Evolutionary conservation across 2,329 filamentous ascomycete species (phyloP), one percentile per base, ranked within the genome.

Genomic region (Xylaria arbuscula): DNA sequence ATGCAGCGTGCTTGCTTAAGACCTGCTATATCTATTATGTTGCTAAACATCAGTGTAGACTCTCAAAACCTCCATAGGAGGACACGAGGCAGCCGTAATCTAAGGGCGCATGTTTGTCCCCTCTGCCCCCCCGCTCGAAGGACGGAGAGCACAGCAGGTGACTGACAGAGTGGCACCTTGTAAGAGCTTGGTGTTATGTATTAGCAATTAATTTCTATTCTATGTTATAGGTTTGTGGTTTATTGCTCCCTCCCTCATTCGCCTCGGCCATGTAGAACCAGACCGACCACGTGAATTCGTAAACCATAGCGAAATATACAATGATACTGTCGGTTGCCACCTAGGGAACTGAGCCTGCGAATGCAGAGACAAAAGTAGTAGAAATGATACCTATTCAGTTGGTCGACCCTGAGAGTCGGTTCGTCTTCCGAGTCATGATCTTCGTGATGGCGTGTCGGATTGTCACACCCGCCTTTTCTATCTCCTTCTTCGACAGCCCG

Each of bases 381-480:
- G 24, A 55, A 73, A 66, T 32, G 67, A 57, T 58, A 68, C 71
- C 73, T 54, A 28, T 36, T 55, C 76, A 81, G 68, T 76, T 76
- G 70, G 77, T 78, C 69, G 80, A 72, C 11, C 81, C 78, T 42
- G 83, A 76, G 73, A 83, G 84, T 70, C 81, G 82, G 76, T 83
- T 88, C 34, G 84, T 80, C 79, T 89, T 90, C 70, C 87, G 84
- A 22, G 87, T 89, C 86, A 99, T 89, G 69, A 98, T 89, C 83
- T 97, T 98, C 60, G 94, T 97, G 73, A 98, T 93, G 15, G 96
- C 95, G 81, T 98, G 94, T 68, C 95, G 87, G 73, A 99, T 94
- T 10, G 88, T 90, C 8, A 91, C 89, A 15, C 94, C 96, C 0
- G 96, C 93, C 84, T 97, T 97, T 83, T 99, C 97, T 63, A 94